These are phyloP conservation scores for Auricularia auricula-judae DNA, from an alignment of 768 basidiomycete species.

Conservation along the genomic window DNA sequence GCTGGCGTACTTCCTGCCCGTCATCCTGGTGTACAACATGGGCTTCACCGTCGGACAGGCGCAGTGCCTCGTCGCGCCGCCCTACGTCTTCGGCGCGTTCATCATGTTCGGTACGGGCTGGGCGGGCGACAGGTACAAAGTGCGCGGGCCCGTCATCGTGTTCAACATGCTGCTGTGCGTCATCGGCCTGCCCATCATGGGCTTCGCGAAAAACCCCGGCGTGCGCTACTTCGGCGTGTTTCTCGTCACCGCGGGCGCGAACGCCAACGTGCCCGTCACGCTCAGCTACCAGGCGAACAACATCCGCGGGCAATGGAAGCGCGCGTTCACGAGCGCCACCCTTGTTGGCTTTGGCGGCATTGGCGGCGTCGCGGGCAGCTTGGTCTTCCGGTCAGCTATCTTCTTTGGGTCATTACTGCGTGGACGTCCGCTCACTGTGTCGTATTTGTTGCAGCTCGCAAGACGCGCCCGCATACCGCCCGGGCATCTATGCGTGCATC, in stretches of 20 bases:
- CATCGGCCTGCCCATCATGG: slow-evolving; percentile 10
- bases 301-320: slow-evolving; percentile 14
- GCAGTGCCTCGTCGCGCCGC: slow-evolving; percentile 15
- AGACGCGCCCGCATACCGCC: not conserved
- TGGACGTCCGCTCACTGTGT: too few species aligned
- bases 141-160: slow-evolving; percentile 15
- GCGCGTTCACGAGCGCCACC: slow-evolving; percentile 13
- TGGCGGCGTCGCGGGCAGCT: slow-evolving; percentile 14
- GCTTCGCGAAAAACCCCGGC: not conserved
- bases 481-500: not conserved
- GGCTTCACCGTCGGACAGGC: slow-evolving; percentile 11
- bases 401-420: too few species aligned
- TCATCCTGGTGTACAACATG: slow-evolving; percentile 13
- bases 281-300: slow-evolving; percentile 13
- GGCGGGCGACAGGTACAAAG: slow-evolving; percentile 10
- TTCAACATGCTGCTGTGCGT: slow-evolving; percentile 10
- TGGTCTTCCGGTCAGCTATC: not conserved
- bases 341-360: slow-evolving; percentile 12
- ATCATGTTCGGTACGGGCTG: slow-evolving; percentile 12
- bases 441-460: not conserved
- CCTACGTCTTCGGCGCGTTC: slow-evolving; percentile 15
- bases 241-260: slow-evolving; percentile 5
- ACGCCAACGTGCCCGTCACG: slow-evolving; percentile 1
- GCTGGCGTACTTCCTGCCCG: slow-evolving; percentile 16
- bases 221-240: slow-evolving; percentile 5